Percentiles rank a stretch among this genome's conserved stretches.
Conservation (phyloP, 2,329 filamentous ascomycete genomes). For the Blastomyces percursus region DNA sequence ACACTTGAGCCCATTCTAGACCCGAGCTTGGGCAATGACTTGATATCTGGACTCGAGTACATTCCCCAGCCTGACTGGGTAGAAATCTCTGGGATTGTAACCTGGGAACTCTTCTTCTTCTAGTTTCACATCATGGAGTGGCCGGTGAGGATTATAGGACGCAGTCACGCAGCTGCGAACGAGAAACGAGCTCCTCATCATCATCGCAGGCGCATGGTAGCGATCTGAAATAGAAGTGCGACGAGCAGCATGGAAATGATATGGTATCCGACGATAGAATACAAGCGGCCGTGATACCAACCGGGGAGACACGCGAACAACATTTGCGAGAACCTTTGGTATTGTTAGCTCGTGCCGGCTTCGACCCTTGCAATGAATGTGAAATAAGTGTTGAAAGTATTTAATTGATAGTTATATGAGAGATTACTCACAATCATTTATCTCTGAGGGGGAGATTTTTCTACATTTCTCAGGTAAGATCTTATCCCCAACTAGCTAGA, state of each 20-base stretch:
- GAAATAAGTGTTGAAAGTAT: too few relatives aligned
- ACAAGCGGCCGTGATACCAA: background rate
- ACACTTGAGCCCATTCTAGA: slow-evolving; percentile 14
- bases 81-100: slow-evolving; percentile 3
- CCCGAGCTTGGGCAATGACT: slow-evolving; percentile 13
- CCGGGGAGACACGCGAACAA: background rate
- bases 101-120: slow-evolving; percentile 4
- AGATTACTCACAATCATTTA: too few relatives aligned
- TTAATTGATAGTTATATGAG: too few relatives aligned
- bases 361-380: background rate
- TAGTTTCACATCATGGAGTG: background rate
- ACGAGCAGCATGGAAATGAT: background rate
- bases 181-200: background rate
- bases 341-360: background rate
- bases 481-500: too few relatives aligned
- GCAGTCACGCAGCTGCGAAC: background rate
- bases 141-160: background rate
- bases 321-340: background rate
- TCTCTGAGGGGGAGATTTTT: too few relatives aligned
- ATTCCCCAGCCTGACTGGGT: slow-evolving; percentile 2
- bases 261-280: background rate
- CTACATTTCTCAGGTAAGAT: too few relatives aligned
- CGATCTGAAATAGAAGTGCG: background rate
- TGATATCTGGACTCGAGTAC: slow-evolving; percentile 8
- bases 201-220: background rate